Evolutionary conservation across 148 eudicot species (phyloP), one percentile per base, ranked within the genome.

Genomic region (Cornus florida): DNA sequence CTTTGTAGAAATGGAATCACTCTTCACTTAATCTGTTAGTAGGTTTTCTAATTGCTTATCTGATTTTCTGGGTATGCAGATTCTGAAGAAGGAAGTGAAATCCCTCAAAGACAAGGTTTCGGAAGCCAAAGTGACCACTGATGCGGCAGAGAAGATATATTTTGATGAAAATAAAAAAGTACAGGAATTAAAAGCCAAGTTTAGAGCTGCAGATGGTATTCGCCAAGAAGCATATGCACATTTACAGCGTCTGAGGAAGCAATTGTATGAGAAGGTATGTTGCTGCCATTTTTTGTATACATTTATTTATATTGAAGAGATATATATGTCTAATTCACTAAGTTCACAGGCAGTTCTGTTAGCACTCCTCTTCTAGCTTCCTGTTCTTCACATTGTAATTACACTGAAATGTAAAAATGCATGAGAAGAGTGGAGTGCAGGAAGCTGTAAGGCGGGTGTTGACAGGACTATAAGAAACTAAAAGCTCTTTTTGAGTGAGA

Each of bases 71-170:
- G 5, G 31, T 70, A 33, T 87, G 69, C 87, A 96, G 99, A 84
- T 81, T 35, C 84, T 92, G 65, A 91, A 83, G 85, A 96, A 89
- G 86, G 98, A 96, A 78, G 80, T 86, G 67, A 91, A 88, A 81
- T 71, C 76, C 77, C 87, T 92, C 19, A 90, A 87, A 83, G 79
- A 78, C 33, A 87, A 77, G 71, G 88, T 88, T 70, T 83, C 85
- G 33, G 87, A 87, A 81, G 89, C 90, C 64, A 92, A 92, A 81
- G 87, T 85, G 48, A 75, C 43, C 75, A 85, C 76, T 53, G 64
- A 8, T 77, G 81, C 89, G 72, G 90, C 87, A 57, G 82, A 62
- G 75, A 90, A 82, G 87, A 94, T 75, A 70, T 81, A 74, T 72
- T 90, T 87, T 56, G 91, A 85, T 35, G 92, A 91, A 81, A 80